Evolutionary conservation across 805 yeast genomes (phyloP).

Genomic region (Wickerhamiella spandovensis): DNA sequence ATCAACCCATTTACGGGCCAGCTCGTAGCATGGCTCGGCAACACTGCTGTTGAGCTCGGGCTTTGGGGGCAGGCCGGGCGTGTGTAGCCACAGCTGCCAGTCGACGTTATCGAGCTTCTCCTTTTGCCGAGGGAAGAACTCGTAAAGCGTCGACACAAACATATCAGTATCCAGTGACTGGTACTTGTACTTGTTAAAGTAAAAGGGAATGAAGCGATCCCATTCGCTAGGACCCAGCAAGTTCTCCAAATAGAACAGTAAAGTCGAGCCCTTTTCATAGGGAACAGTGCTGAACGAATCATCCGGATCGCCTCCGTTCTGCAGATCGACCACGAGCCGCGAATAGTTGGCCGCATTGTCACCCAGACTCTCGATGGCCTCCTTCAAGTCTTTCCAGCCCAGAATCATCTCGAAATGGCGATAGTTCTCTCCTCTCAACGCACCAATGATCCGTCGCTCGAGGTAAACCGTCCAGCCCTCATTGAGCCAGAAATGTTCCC

Average conservation of each 20-base stretch:
- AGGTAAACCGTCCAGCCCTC: constrained; percentile 95
- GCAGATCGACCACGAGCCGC: constrained; percentile 51
- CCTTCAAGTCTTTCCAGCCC: constrained; percentile 76
- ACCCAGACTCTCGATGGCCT: constrained; percentile 32
- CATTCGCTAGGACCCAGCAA: constrained; percentile 46
- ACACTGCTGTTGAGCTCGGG: constrained; percentile 68
- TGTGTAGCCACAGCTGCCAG: constrained; percentile 74
- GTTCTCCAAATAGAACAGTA: constrained; percentile 61
- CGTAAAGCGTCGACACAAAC: constrained; percentile 65
- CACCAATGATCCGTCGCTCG: constrained; percentile 71
- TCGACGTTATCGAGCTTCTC: constrained; percentile 54
- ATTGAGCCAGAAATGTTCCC: constrained; percentile 91
- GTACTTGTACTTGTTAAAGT: constrained; percentile 57
- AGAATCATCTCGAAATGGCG: constrained; percentile 74
- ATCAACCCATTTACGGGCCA: constrained; percentile 54
- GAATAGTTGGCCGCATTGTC: constrained; percentile 34
- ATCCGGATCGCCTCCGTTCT: constrained; percentile 64
- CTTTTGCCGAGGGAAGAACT: constrained; percentile 34
- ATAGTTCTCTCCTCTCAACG: constrained; percentile 60
- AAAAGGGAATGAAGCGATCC: constrained; percentile 68
- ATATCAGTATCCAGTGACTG: constrained; percentile 69
- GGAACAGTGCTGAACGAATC: constrained; percentile 82
- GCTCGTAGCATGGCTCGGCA: constrained; percentile 54
- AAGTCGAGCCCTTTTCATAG: constrained; percentile 79
- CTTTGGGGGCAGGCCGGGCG: constrained; percentile 81